phyloP scores from a whole-genome alignment of 2,329 filamentous ascomycete genomes.

The Stachybotrys echinatus region DNA sequence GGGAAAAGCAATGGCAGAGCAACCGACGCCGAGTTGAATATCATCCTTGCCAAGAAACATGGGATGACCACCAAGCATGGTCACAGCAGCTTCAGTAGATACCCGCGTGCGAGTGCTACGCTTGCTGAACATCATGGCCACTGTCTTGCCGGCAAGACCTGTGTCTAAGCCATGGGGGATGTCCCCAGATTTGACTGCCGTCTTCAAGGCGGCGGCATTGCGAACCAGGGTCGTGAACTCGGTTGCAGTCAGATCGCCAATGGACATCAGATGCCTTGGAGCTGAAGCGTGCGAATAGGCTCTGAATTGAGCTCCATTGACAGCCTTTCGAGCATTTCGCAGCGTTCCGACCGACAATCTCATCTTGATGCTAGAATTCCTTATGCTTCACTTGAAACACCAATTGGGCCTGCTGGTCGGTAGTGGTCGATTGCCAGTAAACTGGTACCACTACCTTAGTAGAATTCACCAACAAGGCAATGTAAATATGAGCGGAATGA shows the following conservation, averaged over 20 bases:
- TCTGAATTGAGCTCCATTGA: conserved; percentile 33
- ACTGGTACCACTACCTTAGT: no score
- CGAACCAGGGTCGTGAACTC: conserved; percentile 80
- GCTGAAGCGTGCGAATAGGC: conserved; percentile 33
- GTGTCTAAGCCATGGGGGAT: conserved; percentile 51
- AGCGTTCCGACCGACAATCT: conserved; percentile 16
- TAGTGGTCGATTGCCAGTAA: no score
- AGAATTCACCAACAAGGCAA: no score
- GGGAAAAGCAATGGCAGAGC: neutral
- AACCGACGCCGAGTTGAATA: conserved; percentile 79
- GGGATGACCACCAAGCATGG: conserved; percentile 82
- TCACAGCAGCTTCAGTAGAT: conserved; percentile 85
- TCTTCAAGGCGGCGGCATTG: conserved; percentile 75
- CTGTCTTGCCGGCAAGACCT: conserved; percentile 67
- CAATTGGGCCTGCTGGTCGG: neutral
- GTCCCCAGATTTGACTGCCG: conserved; percentile 63
- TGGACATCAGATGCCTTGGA: conserved; percentile 86
- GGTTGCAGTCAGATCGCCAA: conserved; percentile 72
- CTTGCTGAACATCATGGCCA: conserved; percentile 97
- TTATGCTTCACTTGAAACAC: conserved; percentile 18
- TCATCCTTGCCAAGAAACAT: conserved; percentile 97
- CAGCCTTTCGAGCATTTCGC: conserved; percentile 25
- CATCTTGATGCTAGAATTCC: conserved; percentile 2
- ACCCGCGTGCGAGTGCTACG: conserved; percentile 89
- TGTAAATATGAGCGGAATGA: neutral